Percentiles rank a stretch among this genome's conserved stretches.
phyloP scores from a whole-genome alignment of 176 grass and related monocot species.

The Avena sativa region DNA sequence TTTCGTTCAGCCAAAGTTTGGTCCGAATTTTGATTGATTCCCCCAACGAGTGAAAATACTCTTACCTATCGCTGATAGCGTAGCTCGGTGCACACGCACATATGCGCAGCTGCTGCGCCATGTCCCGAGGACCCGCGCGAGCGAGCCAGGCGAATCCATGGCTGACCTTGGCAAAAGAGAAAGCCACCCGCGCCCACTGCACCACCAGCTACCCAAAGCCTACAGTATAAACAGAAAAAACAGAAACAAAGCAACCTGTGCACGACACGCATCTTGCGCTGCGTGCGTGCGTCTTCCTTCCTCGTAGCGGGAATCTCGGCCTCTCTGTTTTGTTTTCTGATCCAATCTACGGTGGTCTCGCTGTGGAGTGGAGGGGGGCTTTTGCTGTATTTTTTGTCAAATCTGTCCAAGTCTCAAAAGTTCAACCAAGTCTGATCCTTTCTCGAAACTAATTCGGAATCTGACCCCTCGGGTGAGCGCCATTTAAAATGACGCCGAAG shows the following conservation, averaged over 20 bases:
- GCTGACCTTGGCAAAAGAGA: conserved; percentile 45
- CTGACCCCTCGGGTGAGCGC: too few species aligned
- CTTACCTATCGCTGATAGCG: too few species aligned
- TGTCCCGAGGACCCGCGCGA: too few species aligned
- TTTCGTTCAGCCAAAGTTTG: too few species aligned
- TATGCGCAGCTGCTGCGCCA: not conserved
- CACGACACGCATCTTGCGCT: not conserved
- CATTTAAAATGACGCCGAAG: too few species aligned
- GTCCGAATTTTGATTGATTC: too few species aligned
- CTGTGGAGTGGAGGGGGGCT: not conserved
- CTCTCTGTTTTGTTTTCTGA: not conserved
- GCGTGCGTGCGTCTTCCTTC: not conserved
- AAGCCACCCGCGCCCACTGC: conserved; percentile 11
- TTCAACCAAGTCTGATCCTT: too few species aligned
- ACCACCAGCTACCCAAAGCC: not conserved
- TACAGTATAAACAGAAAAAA: not conserved
- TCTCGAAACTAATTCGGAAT: too few species aligned
- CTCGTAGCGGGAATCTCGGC: conserved; percentile 51
- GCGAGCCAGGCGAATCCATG: not conserved
- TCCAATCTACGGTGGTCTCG: not conserved
- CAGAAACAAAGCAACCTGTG: not conserved
- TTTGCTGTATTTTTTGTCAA: conserved; percentile 27
- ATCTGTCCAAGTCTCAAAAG: too few species aligned
- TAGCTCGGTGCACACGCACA: conserved; percentile 17
- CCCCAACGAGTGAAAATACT: too few species aligned